Evolutionary conservation across 129 eudicot species (phyloP), one percentile per base, ranked within the genome.

Genomic region (Deinandra increscens): DNA sequence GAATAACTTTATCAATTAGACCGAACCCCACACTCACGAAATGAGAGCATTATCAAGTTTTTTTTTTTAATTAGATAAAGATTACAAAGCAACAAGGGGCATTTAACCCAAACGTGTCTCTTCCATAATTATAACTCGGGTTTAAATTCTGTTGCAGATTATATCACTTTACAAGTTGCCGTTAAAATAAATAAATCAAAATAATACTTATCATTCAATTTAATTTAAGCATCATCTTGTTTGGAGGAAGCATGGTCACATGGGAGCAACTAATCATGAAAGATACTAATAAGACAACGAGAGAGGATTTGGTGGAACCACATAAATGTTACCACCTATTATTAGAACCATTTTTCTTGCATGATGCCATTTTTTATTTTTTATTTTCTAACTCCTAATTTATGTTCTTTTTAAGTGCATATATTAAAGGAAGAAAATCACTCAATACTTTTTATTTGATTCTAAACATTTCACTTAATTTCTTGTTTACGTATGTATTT

Each of bases 241-340:
- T 68, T 67, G 46, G 66, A 78, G 92, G 84, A 80, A 76, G 85
- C 92, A 86, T 69, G 71, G 59, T 83, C 92, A 86, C 92, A 83
- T 86, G 92, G 88, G 84, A 75, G 75, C 75, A 60, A 55, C 73
- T 82, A 80, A 81, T 80, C 84, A 83, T 78, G 81, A 80, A 78
- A 61, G 69, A 74, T 66, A 82, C 80, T 51, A 78, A 74, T 80
- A 78, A 86, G 88, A 86, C 87, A 83, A 75, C 67, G 79, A 74
- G 78, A 82, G 83, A 73, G 81, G 90, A 82, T 82, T 77, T 77
- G 82, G 83, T 82, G 84, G 86, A 82, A 85, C 85, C 87, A 79
- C 82, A 82, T 85, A 69, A 82, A 85, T 82, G 81, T 80, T 53
- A 75, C 83, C 74, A 76, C 76, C 82, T 77, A 83, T 75, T 62